Evolutionary conservation across 1,139 yeast genomes (phyloP).

Genomic region (Saccharomycopsis hybrid): DNA sequence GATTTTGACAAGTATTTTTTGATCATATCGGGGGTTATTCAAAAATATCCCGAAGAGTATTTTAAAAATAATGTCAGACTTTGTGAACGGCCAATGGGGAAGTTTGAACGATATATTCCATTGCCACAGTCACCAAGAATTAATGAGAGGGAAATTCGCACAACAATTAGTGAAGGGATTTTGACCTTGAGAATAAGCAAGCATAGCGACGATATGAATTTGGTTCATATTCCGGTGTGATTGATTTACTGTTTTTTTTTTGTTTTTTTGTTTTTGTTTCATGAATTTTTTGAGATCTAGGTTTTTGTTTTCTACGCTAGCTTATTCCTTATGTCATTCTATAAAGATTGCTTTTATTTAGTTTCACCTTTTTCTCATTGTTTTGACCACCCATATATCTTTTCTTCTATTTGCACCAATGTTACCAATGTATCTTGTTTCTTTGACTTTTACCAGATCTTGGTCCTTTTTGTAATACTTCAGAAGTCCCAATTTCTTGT

Average conservation of each 20-base stretch:
- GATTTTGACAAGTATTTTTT: constrained; percentile 35
- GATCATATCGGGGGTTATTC: constrained; percentile 34
- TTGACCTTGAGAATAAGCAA: constrained; percentile 35
- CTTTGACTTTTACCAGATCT: no score
- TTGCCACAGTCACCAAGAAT: constrained; percentile 33
- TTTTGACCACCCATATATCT: no score
- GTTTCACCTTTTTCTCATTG: no score
- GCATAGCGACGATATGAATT: constrained; percentile 22
- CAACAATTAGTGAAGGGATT: constrained; percentile 36
- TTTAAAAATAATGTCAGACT: constrained; percentile 26
- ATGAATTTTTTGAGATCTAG: not conserved
- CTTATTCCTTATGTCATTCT: no score
- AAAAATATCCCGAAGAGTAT: constrained; percentile 22
- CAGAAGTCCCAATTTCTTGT: no score
- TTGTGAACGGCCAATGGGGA: constrained; percentile 35
- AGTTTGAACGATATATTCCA: constrained; percentile 34
- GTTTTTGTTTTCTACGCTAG: no score
- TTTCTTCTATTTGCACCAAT: no score
- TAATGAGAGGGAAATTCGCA: constrained; percentile 36
- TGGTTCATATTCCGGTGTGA: constrained; percentile 12
- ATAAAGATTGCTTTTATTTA: no score
- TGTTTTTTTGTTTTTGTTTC: not conserved
- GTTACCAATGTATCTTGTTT: no score
- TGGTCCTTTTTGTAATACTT: no score
- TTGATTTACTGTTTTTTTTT: not conserved